phyloP scores from a whole-genome alignment of 257 asterid species.

The Solanum clarkiae region DNA sequence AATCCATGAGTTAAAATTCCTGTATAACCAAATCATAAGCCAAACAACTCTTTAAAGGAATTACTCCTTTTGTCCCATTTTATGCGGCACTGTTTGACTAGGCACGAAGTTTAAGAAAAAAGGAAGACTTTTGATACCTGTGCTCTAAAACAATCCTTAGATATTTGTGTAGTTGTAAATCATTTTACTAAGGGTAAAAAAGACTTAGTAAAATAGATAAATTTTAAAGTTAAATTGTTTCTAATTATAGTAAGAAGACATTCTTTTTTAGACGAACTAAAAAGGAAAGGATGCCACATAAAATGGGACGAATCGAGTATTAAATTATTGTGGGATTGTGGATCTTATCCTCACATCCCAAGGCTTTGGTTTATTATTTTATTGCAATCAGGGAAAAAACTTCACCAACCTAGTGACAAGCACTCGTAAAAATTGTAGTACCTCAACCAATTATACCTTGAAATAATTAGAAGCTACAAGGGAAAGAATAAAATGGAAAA shows the following conservation, averaged over 20 bases:
- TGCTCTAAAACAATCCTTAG: no score
- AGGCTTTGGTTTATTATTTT: background rate
- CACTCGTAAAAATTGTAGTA: background rate
- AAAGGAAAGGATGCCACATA: no score
- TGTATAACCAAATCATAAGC: background rate
- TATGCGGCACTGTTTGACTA: no score
- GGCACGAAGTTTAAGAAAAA: no score
- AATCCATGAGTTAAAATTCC: background rate
- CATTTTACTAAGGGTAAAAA: no score
- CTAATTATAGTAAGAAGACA: no score
- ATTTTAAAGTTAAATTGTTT: no score
- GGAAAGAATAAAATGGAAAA: background rate
- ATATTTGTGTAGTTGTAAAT: no score
- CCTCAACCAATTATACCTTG: background rate
- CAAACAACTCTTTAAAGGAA: background rate
- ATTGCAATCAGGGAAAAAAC: background rate
- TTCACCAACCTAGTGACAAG: background rate
- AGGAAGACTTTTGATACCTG: no score
- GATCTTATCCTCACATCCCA: background rate
- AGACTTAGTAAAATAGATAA: no score
- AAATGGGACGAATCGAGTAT: no score
- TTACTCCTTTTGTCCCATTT: background rate
- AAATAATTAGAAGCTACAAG: background rate
- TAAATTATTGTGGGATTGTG: background rate
- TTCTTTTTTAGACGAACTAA: no score